Base-by-base conservation (phyloP, 192 early-diverging fungal species). In the Glomus cerebriforme region DNA sequence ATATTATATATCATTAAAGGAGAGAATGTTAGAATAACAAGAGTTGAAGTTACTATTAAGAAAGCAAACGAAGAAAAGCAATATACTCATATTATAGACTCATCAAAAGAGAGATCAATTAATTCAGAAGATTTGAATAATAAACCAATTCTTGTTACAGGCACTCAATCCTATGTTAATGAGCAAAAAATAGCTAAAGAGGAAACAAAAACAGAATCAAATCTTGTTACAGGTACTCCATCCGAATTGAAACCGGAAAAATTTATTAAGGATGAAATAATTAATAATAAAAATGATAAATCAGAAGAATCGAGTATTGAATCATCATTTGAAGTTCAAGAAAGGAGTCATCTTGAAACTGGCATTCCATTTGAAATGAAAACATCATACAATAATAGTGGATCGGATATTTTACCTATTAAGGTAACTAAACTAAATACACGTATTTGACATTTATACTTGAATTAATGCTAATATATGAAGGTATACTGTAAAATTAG, bases 361-460 rank as follows among this genome's bases (percentile, higher is more conserved):
- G 29, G 8, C 10, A 26, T 22, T 64, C 74, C 74, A 63, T 22
- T 66, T 66, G 60, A 77, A 45, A 65, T 65, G 63, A 77, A 66
- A 49, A 77, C 75, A 15, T 47, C 75, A 26, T 34, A 77, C 45
- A 47, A 65, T 27, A 32, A 24, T 64, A 65, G 5, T 22, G 19
- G 26, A 26, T 59, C 72, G 12, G 29, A 26, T 3, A 60, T 31
- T n/a, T 19, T 67, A 22, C 65, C 65, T 15, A 5, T 67, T 67
- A 32, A 67, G 65, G 65, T 67, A 67, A 66, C 7, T 64, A 64
- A 31, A 27, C 15, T 26, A 31, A 29, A 65, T 15, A 13, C 29
- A 29, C 8, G 5, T 29, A 32, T 7, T 26, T 64, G 10, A 12
- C 13, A 64, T 31, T 31, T 67, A 67, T 67, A 17, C 1, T 37